phyloP scores from a whole-genome alignment of 352 stramenopile species.

The Pythium rhizo-oryzae region DNA sequence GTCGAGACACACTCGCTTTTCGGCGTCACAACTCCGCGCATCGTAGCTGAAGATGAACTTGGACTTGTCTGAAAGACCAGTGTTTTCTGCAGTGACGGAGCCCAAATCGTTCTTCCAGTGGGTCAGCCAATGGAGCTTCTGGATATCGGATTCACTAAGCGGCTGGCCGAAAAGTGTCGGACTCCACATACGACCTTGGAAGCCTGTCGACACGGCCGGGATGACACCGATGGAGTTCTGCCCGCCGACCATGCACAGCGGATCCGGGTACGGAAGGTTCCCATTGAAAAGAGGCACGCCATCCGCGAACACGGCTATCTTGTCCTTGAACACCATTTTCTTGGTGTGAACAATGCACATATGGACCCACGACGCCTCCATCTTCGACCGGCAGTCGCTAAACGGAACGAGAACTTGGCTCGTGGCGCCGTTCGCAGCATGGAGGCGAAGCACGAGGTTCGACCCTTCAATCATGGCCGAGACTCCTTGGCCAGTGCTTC shows the following conservation, averaged over 20 bases:
- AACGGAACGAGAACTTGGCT: slow-evolving; percentile 69
- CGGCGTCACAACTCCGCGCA: slow-evolving; percentile 62
- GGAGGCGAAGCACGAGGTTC: slow-evolving; percentile 58
- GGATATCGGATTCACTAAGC: slow-evolving; percentile 63
- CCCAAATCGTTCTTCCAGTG: slow-evolving; percentile 77
- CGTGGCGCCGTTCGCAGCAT: slow-evolving; percentile 42
- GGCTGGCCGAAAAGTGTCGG: slow-evolving; percentile 75
- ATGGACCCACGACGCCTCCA: slow-evolving; percentile 68
- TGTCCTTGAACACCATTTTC: slow-evolving; percentile 91
- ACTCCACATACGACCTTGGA: slow-evolving; percentile 77
- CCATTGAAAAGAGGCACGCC: slow-evolving; percentile 57
- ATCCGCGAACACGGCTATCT: slow-evolving; percentile 74
- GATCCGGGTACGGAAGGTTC: slow-evolving; percentile 75
- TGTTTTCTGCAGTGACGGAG: slow-evolving; percentile 65
- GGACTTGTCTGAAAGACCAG: slow-evolving; percentile 65
- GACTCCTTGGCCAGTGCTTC: slow-evolving; percentile 73
- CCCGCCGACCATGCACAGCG: slow-evolving; percentile 62
- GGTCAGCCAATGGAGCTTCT: slow-evolving; percentile 72
- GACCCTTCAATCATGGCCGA: slow-evolving; percentile 58
- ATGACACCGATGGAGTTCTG: slow-evolving; percentile 75
- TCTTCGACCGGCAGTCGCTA: slow-evolving; percentile 40
- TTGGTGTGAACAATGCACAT: slow-evolving; percentile 82
- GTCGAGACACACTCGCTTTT: slow-evolving; percentile 64
- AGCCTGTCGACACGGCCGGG: slow-evolving; percentile 38
- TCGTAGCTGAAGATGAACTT: slow-evolving; percentile 85